phyloP scores from a whole-genome alignment of 2,329 filamentous ascomycete species.

The Aspergillus sp. region DNA sequence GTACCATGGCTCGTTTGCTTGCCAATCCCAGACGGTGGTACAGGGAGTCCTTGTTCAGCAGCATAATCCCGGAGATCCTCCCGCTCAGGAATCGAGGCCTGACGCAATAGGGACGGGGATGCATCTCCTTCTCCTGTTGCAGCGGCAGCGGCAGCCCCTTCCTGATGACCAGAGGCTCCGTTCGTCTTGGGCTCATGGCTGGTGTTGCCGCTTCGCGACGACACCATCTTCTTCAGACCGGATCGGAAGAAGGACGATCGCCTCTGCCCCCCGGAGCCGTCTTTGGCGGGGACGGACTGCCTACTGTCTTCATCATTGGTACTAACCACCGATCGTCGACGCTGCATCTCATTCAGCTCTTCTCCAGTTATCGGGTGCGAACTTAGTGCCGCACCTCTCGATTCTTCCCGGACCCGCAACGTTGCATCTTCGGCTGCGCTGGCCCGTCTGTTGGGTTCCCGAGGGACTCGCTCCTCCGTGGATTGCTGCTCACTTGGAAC shows the following conservation, averaged over 20 bases:
- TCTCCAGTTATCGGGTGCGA: constrained; percentile 23
- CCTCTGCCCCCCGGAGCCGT: constrained; percentile 5
- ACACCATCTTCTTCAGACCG: constrained; percentile 21
- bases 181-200: constrained; percentile 15
- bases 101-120: constrained; percentile 3
- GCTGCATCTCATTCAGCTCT: constrained; percentile 15
- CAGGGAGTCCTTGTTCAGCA: constrained; percentile 21
- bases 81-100: constrained; percentile 11
- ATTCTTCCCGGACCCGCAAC: constrained; percentile 10
- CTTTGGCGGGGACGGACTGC: too few species aligned
- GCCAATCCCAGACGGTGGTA: constrained; percentile 17
- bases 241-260: constrained; percentile 18
- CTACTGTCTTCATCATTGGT: constrained; percentile 7
- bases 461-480: constrained; percentile 1
- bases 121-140: constrained; percentile 4
- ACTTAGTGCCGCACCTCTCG: constrained; percentile 19
- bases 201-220: constrained; percentile 3
- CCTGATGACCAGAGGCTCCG: constrained; percentile 5
- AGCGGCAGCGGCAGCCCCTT: constrained; percentile 3
- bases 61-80: constrained; percentile 23
- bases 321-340: neutral
- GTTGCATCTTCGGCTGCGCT: constrained; percentile 12
- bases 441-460: neutral
- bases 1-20: constrained; percentile 17
- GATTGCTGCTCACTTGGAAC: constrained; percentile 10